Base-by-base conservation (phyloP, 495 filamentous ascomycete species). In the Symbiotaphrina buchneri region DNA sequence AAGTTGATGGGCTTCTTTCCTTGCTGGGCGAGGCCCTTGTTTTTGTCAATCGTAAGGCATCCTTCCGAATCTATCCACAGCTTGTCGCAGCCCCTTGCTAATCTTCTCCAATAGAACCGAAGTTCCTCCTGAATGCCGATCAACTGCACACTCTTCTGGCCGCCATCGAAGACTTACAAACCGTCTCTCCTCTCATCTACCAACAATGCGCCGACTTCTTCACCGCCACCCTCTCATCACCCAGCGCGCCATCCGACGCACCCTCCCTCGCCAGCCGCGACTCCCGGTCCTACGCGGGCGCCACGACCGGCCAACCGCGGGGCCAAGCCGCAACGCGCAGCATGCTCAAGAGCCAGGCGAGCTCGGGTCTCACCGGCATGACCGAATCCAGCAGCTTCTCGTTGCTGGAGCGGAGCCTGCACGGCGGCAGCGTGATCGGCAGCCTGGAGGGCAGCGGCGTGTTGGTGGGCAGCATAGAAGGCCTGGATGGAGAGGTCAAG, bases 1-100 rank as follows among this genome's bases (percentile, higher is more conserved):
- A 71, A 35, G 78, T 92, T 27, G 83, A 92, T 39, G 78, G 77
- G 29, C 47, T 92, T 24, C 55, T 92, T n/a, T 63, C 73, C 32
- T 56, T 94, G 23, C 56, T 94, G 3, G 83, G 83, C 23, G 84
- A 94, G 51, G 70, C 72, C 0, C 57, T 81, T 11, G 60, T 74
- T 1, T 82, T 92, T 39, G 56, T 83, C 22, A 46, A 71, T 47
- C 54, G 61, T 75, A 48, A 50, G 64, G 51, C 17, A 21, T 25
- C 8, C 10, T 34, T 23, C 3, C 23, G 16, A 31, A 30, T 17
- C 6, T 27, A 10, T 6, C 2, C 20, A 28, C 11, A 27, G 32
- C 10, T 32, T 20, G 7, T 30, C 11, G n/a, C n/a, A 2, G n/a
- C 15, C 2, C 7, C 8, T 7, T 21, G 25, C 28, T 37, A 35